Evolutionary conservation across 176 grass and related monocot species (phyloP).

Genomic region (Oryza glumipatula): DNA sequence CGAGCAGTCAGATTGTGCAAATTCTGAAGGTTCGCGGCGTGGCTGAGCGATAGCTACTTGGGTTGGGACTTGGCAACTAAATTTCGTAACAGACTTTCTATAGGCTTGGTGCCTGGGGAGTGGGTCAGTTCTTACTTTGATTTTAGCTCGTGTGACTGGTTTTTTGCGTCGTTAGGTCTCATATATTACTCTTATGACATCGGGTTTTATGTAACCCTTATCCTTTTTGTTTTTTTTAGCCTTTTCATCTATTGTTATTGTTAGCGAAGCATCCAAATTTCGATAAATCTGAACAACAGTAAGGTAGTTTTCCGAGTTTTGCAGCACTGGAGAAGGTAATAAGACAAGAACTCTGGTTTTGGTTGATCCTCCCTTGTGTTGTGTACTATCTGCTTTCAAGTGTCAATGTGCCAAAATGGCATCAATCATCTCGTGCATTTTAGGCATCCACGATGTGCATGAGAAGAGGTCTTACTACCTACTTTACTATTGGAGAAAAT

Average conservation of each 20-base stretch:
- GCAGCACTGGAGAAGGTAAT: constrained; percentile 41
- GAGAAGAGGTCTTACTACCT: too few relatives aligned
- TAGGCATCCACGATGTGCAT: too few relatives aligned
- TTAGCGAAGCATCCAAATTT: constrained; percentile 34
- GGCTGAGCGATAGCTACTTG: not conserved
- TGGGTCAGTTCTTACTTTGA: constrained; percentile 14
- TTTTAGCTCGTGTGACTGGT: constrained; percentile 37
- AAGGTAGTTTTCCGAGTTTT: constrained; percentile 12
- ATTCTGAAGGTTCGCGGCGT: constrained; percentile 19
- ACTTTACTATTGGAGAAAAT: too few relatives aligned
- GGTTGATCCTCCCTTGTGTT: not conserved
- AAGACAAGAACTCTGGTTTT: constrained; percentile 43
- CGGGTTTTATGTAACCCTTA: constrained; percentile 39
- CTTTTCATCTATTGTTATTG: constrained; percentile 31
- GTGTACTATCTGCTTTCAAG: not conserved
- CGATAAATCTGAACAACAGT: constrained; percentile 34
- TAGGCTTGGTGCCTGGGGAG: not conserved
- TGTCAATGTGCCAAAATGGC: not conserved
- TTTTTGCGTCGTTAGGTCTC: constrained; percentile 33
- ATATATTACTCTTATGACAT: constrained; percentile 29
- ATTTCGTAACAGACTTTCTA: not conserved
- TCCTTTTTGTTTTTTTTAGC: not conserved
- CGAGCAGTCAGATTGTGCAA: constrained; percentile 7
- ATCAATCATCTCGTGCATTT: not conserved
- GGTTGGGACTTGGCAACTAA: constrained; percentile 30